Evolutionary conservation across 1,139 yeast species (phyloP).

Genomic region (Suhomyces taliae): DNA sequence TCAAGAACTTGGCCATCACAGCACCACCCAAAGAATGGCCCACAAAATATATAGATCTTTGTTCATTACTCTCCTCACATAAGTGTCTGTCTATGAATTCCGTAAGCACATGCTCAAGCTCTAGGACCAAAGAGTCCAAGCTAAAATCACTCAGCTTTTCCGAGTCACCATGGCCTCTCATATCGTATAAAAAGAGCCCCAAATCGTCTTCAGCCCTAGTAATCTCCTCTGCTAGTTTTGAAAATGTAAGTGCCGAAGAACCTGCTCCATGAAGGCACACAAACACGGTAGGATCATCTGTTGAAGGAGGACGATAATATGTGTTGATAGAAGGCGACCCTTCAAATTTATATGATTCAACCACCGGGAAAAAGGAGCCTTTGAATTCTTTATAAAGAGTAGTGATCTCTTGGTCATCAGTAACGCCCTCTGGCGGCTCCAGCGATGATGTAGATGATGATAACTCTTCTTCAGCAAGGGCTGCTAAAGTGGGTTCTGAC

Average conservation of each 20-base stretch:
- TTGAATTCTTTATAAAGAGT: slow-evolving; percentile 5
- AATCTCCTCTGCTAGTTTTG: slow-evolving; percentile 40
- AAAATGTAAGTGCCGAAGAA: slow-evolving; percentile 79
- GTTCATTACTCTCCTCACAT: slow-evolving; percentile 6
- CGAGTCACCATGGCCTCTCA: slow-evolving; percentile 76
- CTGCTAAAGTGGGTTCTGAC: slow-evolving; percentile 1
- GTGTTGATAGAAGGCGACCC: slow-evolving; percentile 41
- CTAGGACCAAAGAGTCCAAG: slow-evolving; percentile 54
- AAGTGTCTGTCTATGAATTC: slow-evolving; percentile 29
- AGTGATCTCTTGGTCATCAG: slow-evolving; percentile 2
- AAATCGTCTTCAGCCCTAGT: slow-evolving; percentile 27
- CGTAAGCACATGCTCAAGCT: slow-evolving; percentile 51
- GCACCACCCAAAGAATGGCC: slow-evolving; percentile 97
- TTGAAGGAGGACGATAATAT: slow-evolving; percentile 57
- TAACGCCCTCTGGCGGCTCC: neutral
- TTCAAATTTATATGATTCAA: slow-evolving; percentile 8
- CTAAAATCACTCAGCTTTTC: slow-evolving; percentile 38
- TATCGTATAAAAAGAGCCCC: slow-evolving; percentile 73
- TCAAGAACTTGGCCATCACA: slow-evolving; percentile 55
- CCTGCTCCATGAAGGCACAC: slow-evolving; percentile 95
- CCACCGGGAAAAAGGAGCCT: slow-evolving; percentile 8
- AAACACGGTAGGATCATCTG: slow-evolving; percentile 51
- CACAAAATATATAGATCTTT: slow-evolving; percentile 45
- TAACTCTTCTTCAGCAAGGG: slow-evolving; percentile 4
- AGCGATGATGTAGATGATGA: neutral